Evolutionary conservation across 805 yeast genomes (phyloP).

Genomic region (Schwanniomyces occidentalis): DNA sequence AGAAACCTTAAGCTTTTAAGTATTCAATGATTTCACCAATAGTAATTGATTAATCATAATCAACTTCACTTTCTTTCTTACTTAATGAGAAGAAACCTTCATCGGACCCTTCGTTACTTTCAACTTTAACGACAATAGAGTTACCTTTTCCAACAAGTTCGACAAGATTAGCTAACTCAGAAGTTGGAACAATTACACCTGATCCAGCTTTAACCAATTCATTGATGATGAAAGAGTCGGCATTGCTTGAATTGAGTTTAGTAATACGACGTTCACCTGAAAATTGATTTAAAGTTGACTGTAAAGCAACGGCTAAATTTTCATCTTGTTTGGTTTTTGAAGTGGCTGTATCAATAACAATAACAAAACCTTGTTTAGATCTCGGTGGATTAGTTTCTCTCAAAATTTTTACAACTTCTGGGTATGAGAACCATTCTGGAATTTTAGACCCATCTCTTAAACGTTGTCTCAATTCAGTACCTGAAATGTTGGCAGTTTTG

Average conservation of each 20-base stretch:
- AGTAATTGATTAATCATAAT: conserved; percentile 37
- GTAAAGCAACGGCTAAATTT: conserved; percentile 73
- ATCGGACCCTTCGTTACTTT: conserved; percentile 11
- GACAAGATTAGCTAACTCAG: conserved; percentile 59
- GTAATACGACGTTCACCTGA: conserved; percentile 82
- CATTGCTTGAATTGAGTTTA: conserved; percentile 44
- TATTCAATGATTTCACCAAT: conserved; percentile 71
- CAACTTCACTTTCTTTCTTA: conserved; percentile 10
- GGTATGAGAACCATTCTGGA: conserved; percentile 97
- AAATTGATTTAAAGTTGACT: conserved; percentile 87
- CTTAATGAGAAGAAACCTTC: conserved; percentile 14
- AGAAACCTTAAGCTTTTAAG: conserved; percentile 83
- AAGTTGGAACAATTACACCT: conserved; percentile 69
- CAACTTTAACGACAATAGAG: conserved; percentile 43
- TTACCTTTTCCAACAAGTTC: conserved; percentile 57
- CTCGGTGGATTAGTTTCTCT: conserved; percentile 95
- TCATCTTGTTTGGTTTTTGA: conserved; percentile 48
- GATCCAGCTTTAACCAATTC: conserved; percentile 88
- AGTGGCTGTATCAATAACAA: conserved; percentile 58
- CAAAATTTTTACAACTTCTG: conserved; percentile 89
- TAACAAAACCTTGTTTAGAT: conserved; percentile 81
- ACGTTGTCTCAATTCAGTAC: conserved; percentile 89
- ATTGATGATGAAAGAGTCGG: conserved; percentile 61
- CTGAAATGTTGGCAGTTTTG: conserved; percentile 87
- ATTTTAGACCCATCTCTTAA: conserved; percentile 83